These are phyloP conservation scores for Endoconidiophora polonica DNA, from an alignment of 2,329 filamentous ascomycete genomes.

Conservation along the genomic window DNA sequence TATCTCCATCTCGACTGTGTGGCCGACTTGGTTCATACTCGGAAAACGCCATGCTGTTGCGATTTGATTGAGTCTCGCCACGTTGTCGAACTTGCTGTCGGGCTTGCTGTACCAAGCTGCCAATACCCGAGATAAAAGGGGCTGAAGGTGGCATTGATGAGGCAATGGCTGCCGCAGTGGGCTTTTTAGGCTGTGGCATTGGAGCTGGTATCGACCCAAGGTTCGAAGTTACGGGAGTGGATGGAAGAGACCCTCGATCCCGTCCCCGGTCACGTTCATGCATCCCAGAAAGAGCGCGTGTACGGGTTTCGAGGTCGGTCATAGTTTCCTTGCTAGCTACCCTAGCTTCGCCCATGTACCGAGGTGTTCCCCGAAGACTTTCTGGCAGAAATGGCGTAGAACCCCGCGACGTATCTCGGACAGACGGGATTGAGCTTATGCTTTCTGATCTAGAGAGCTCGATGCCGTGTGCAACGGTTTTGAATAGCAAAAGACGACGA, in stretches of 20 bases:
- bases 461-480: neutral
- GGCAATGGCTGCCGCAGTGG: neutral
- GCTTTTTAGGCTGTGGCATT: neutral
- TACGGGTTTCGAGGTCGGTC: conserved; percentile 10
- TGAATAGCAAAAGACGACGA: conserved; percentile 4
- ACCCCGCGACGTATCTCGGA: conserved; percentile 3
- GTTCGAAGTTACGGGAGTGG: neutral
- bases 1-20: neutral
- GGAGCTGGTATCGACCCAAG: neutral
- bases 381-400: conserved; percentile 6
- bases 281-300: conserved; percentile 5
- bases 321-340: conserved; percentile 11
- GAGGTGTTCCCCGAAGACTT: conserved; percentile 1
- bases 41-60: conserved; percentile 1
- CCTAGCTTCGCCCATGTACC: conserved; percentile 7
- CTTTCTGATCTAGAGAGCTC: conserved; percentile 2
- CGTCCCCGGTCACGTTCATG: conserved; percentile 1
- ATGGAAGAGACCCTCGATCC: neutral
- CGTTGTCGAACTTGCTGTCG: neutral
- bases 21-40: neutral
- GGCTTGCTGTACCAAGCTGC: conserved; percentile 7
- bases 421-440: neutral
- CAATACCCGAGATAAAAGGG: conserved; percentile 5
- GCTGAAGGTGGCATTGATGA: conserved; percentile 3
- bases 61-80: neutral